Conservation (phyloP, 1,284 basidiomycete species). For the Ganoderma lucidum region DNA sequence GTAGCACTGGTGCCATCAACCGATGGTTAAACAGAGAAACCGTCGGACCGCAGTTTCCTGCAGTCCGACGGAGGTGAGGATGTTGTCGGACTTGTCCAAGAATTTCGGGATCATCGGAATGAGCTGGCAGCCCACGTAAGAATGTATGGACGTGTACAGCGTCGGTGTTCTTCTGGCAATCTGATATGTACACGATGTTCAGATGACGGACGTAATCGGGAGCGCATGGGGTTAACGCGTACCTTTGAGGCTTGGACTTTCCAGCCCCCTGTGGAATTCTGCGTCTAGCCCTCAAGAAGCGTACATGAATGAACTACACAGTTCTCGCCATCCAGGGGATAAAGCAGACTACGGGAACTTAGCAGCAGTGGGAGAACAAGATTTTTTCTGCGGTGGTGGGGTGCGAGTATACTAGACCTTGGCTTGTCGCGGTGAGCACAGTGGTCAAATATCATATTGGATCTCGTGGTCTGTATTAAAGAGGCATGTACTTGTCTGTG, state of each 20-base stretch:
- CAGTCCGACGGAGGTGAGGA: not conserved
- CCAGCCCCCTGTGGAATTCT: not conserved
- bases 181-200: not conserved
- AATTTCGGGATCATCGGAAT: not conserved
- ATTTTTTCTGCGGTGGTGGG: too few relatives aligned
- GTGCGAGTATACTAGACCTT: too few relatives aligned
- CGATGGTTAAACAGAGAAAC: not conserved
- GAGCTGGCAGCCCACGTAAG: not conserved
- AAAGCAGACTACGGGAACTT: too few relatives aligned
- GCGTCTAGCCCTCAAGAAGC: not conserved
- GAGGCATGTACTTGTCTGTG: too few relatives aligned
- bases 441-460: too few relatives aligned
- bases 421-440: too few relatives aligned
- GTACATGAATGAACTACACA: not conserved
- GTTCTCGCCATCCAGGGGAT: not conserved
- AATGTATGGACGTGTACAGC: not conserved
- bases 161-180: not conserved
- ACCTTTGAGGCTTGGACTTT: not conserved
- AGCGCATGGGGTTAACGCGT: not conserved
- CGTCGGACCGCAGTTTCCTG: not conserved
- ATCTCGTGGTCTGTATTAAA: too few relatives aligned
- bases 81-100: not conserved
- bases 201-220: not conserved
- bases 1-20: not conserved
- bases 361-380: too few relatives aligned